Conservation (phyloP, 2,329 filamentous ascomycete species). For the Amauroascus verrucosus region DNA sequence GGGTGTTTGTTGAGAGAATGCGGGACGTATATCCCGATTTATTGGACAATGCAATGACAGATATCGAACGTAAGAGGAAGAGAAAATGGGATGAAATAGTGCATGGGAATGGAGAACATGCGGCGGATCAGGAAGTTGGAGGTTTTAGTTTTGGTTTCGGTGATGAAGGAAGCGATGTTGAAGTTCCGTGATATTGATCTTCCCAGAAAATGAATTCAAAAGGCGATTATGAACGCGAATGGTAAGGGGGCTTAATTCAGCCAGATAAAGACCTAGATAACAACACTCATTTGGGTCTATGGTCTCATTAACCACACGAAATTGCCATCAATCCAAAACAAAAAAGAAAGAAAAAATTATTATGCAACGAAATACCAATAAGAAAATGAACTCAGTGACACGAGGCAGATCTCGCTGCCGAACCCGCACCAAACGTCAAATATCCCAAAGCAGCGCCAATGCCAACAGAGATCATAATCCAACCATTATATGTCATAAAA, state of each 20-base stretch:
- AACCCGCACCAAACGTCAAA: constrained; percentile 62
- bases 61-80: constrained; percentile 58
- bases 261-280: no score
- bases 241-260: no score
- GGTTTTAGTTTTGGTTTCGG: constrained; percentile 57
- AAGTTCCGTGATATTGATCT: constrained; percentile 37
- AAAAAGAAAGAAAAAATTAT: no score
- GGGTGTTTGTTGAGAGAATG: constrained; percentile 63
- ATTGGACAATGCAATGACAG: constrained; percentile 53
- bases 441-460: constrained; percentile 85
- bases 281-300: no score
- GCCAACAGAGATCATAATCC: constrained; percentile 87
- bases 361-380: not conserved
- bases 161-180: constrained; percentile 46
- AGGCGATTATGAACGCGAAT: no score
- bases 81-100: constrained; percentile 79
- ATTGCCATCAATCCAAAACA: no score
- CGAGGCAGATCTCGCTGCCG: constrained; percentile 72
- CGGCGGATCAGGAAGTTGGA: constrained; percentile 28
- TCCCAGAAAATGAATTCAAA: not conserved
- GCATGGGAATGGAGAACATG: constrained; percentile 43
- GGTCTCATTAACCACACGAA: no score
- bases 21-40: constrained; percentile 53
- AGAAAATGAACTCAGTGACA: constrained; percentile 55
- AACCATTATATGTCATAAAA: constrained; percentile 99